Base-by-base conservation (phyloP, 768 basidiomycete genomes). In the Pleurotus cornucopiae region DNA sequence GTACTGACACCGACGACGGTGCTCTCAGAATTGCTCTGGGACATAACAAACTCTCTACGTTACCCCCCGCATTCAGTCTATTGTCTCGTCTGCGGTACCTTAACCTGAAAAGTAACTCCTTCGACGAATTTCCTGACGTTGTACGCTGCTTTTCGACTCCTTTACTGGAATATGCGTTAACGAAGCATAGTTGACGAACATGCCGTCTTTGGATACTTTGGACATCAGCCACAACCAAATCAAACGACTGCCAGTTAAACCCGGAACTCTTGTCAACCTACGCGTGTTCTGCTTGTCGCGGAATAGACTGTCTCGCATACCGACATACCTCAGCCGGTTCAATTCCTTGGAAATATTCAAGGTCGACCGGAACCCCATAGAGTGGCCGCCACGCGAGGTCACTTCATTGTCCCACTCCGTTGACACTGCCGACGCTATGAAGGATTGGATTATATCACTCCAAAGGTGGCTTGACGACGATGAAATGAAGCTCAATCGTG, bases 161-260 rank as follows among this genome's bases (percentile, higher is more conserved):
- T 57, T 48, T 47, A 34, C 38, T 55, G 11, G 34, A 12, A 40
- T 47, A 30, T 21, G 12, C 43, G 16, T 49, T 59, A 40, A 34
- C 40, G 55, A 13, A 44, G 11, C 62, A 46, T 58, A 96, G 94
- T 77, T 97, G 44, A 92, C 90, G 45, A 73, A 83, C 14, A 85
- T 98, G 74, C 84, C 88, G 2, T 87, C 88, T 5, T 78, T 99
- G 54, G 96, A 99, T 71, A 96, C 94, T 57, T 75, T 99, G 60
- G 97, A 99, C 69, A 80, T 99, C 43, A 94, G 92, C 61, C 85
- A 91, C 61, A 99, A 99, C 73, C 91, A 87, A 71, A 83, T 99
- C 62, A 86, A 81, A 67, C 74, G 77, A 48, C 74, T 98, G 18
- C 97, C 97, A 9, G 71, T 81, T 3, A 79, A 85, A 58, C 89